These are phyloP conservation scores for Prototheca wickerhamii DNA, from an alignment of 163 green algal species.

Conservation along the genomic window DNA sequence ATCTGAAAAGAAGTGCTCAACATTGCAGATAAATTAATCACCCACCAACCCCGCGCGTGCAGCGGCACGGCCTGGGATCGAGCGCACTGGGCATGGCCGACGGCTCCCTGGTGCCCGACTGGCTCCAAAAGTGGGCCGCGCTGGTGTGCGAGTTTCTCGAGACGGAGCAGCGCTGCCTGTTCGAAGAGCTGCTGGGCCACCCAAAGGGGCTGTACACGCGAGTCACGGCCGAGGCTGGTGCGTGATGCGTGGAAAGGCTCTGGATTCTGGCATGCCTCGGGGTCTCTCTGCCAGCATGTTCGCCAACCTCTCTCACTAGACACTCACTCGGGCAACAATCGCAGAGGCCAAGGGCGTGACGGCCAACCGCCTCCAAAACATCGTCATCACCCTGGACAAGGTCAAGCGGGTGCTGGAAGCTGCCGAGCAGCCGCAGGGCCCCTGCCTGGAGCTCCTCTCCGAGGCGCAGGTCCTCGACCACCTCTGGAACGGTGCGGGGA, in stretches of 20 bases:
- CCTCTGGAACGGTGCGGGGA: conserved; percentile 59
- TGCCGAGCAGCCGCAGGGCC: conserved; percentile 27
- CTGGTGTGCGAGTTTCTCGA: conserved; percentile 56
- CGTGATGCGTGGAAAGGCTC: background rate
- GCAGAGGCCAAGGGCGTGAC: conserved; percentile 46
- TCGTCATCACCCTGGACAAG: conserved; percentile 83
- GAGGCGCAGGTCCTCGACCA: conserved; percentile 49
- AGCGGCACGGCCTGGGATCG: conserved; percentile 38
- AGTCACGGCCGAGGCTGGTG: conserved; percentile 10
- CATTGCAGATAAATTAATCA: too few species aligned
- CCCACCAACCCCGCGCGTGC: too few species aligned
- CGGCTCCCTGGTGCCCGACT: conserved; percentile 33
- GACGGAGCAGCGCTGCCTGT: conserved; percentile 43
- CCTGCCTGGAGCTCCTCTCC: conserved; percentile 43
- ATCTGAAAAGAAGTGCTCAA: background rate
- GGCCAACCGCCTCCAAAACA: conserved; percentile 70
- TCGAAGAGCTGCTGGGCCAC: conserved; percentile 34
- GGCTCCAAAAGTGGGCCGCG: conserved; percentile 69
- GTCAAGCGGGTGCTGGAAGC: conserved; percentile 52
- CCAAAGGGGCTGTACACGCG: conserved; percentile 23
- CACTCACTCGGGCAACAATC: background rate
- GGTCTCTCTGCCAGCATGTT: background rate
- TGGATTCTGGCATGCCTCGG: background rate
- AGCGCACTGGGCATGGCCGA: conserved; percentile 19
- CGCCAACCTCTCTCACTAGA: background rate